These are phyloP conservation scores for Volvox reticuliferus DNA, from an alignment of 139 green algal species.

Conservation along the genomic window DNA sequence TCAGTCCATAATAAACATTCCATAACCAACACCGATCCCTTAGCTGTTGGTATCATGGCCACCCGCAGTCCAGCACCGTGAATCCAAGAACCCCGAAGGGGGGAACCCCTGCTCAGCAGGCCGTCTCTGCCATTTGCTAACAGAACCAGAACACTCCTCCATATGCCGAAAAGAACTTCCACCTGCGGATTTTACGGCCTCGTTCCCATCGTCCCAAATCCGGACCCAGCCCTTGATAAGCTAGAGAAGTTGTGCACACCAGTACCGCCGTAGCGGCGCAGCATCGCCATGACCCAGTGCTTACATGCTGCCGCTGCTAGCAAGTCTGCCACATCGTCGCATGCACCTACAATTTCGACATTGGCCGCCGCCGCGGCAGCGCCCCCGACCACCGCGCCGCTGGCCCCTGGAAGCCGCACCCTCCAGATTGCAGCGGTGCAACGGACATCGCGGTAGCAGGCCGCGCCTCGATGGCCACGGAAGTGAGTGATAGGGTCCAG, in stretches of 20 bases:
- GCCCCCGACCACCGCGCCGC: neutral
- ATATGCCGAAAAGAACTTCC: too few relatives aligned
- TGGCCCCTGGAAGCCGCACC: neutral
- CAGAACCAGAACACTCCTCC: too few relatives aligned
- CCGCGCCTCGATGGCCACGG: neutral
- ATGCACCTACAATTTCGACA: slow-evolving; percentile 30
- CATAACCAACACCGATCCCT: too few relatives aligned
- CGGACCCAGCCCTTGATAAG: neutral
- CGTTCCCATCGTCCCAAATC: neutral
- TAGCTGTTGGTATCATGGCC: too few relatives aligned
- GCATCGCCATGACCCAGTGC: slow-evolving; percentile 30
- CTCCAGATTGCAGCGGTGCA: neutral
- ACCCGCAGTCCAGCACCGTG: too few relatives aligned
- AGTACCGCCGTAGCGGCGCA: neutral
- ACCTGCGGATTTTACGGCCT: too few relatives aligned
- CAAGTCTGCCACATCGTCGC: slow-evolving; percentile 47
- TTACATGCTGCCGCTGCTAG: slow-evolving; percentile 43
- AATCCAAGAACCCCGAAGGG: too few relatives aligned
- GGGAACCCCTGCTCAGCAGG: too few relatives aligned
- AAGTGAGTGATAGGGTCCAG: neutral
- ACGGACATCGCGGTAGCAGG: neutral
- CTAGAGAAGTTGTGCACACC: neutral
- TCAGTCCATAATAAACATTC: too few relatives aligned
- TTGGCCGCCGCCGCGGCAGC: neutral
- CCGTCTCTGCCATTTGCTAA: too few relatives aligned